Evolutionary conservation across 2,329 filamentous ascomycete species (phyloP).

Genomic region (Blastomyces silverae): DNA sequence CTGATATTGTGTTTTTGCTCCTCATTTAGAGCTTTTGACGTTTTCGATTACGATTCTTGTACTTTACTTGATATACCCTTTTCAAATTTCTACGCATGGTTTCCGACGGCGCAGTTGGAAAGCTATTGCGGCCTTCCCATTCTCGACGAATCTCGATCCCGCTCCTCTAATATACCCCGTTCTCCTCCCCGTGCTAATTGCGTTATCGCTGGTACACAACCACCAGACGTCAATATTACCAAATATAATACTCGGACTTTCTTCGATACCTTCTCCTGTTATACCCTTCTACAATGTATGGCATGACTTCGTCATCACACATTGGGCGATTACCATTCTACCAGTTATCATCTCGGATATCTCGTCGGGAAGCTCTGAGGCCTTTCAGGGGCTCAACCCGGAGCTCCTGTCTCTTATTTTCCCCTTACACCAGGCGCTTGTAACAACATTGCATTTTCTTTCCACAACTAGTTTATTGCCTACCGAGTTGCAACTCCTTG

Average conservation of each 20-base stretch:
- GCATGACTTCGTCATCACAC: constrained; percentile 57
- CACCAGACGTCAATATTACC: constrained; percentile 60
- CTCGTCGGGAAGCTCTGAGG: constrained; percentile 31
- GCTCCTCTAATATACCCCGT: constrained; percentile 85
- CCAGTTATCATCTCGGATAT: constrained; percentile 55
- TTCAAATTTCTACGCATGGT: constrained; percentile 44
- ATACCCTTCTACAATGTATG: constrained; percentile 58
- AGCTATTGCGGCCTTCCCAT: constrained; percentile 45
- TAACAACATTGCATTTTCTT: constrained; percentile 66
- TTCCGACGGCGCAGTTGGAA: constrained; percentile 28
- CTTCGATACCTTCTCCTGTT: constrained; percentile 65
- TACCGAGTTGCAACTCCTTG: constrained; percentile 81
- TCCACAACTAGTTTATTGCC: constrained; percentile 83
- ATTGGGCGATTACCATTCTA: constrained; percentile 70
- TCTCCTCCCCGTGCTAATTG: constrained; percentile 66
- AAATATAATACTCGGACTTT: constrained; percentile 74
- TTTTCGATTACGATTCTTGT: constrained; percentile 29
- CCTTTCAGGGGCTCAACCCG: constrained; percentile 40
- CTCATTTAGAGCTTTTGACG: constrained; percentile 30
- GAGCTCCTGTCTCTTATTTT: constrained; percentile 64
- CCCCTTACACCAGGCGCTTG: constrained; percentile 72
- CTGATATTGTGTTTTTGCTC: constrained; percentile 18
- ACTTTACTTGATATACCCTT: constrained; percentile 48
- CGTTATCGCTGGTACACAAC: constrained; percentile 62
- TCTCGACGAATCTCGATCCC: constrained; percentile 79